Percentiles rank a stretch among this genome's conserved stretches.
These are phyloP conservation scores for Penicillium arizonense DNA, from an alignment of 495 filamentous ascomycete species.

Conservation along the genomic window DNA sequence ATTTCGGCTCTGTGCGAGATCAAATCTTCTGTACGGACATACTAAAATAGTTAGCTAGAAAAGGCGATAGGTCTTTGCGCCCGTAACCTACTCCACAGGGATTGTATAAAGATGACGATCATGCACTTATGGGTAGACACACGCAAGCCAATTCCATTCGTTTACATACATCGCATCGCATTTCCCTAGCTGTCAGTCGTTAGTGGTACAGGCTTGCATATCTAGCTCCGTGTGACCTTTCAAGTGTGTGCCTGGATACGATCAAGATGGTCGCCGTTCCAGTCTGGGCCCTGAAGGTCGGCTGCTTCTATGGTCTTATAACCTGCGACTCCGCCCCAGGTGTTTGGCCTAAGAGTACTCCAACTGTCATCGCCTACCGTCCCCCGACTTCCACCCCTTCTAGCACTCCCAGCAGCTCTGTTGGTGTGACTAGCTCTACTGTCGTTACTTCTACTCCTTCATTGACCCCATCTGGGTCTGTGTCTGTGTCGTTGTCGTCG, in stretches of 20 bases:
- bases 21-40: constrained; percentile 1
- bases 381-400: constrained; percentile 12
- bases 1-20: constrained; percentile 1
- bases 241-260: constrained; percentile 12
- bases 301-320: constrained; percentile 39
- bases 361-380: constrained; percentile 24
- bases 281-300: constrained; percentile 24
- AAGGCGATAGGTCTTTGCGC: constrained; percentile 14
- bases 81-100: neutral
- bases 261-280: constrained; percentile 31
- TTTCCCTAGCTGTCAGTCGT: constrained; percentile 23
- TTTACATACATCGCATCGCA: constrained; percentile 8
- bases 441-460: constrained; percentile 9
- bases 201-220: constrained; percentile 20
- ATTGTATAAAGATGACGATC: constrained; percentile 14
- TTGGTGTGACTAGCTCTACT: constrained; percentile 7
- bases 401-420: constrained; percentile 8
- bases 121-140: constrained; percentile 5
- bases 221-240: constrained; percentile 13
- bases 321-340: constrained; percentile 38
- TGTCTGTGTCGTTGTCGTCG: constrained; percentile 14
- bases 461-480: constrained; percentile 7
- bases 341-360: constrained; percentile 25
- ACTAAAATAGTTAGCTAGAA: constrained; percentile 5
- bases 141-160: constrained; percentile 10